A percentile compares a stretch with the other conserved stretches of the same genome.
phyloP scores from a whole-genome alignment of 495 filamentous ascomycete species.

The Ramalina peruviana region DNA sequence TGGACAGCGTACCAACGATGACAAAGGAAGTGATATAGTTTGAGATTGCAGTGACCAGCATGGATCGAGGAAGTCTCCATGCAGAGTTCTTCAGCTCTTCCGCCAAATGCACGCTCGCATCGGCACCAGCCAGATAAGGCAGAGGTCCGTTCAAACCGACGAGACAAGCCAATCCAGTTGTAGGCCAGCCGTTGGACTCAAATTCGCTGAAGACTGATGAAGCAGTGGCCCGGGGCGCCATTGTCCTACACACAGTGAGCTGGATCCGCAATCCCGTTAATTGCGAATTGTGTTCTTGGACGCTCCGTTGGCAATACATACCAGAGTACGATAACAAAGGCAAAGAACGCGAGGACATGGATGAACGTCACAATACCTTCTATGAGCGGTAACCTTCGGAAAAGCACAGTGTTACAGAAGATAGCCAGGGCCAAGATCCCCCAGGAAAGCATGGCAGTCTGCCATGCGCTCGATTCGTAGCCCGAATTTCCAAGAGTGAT shows the following conservation, averaged over 20 bases:
- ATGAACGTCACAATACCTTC: conserved; percentile 44
- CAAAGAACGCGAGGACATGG: conserved; percentile 48
- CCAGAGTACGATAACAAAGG: conserved; percentile 43
- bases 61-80: conserved; percentile 25
- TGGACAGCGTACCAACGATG: conserved; percentile 21
- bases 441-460: conserved; percentile 29
- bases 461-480: conserved; percentile 30
- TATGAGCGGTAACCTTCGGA: conserved; percentile 39
- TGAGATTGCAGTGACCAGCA: conserved; percentile 21
- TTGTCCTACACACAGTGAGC: conserved; percentile 18
- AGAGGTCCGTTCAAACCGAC: conserved; percentile 38
- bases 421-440: conserved; percentile 34
- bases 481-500: conserved; percentile 24
- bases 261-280: background rate
- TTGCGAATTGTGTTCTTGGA: background rate
- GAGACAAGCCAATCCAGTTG: conserved; percentile 36
- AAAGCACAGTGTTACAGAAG: conserved; percentile 41
- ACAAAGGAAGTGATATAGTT: conserved; percentile 28
- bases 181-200: conserved; percentile 39
- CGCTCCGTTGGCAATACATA: background rate
- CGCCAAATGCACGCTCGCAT: conserved; percentile 29
- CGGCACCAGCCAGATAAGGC: conserved; percentile 24
- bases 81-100: conserved; percentile 30
- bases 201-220: conserved; percentile 43
- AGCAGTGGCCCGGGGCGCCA: conserved; percentile 32